Evolutionary conservation across 2,329 filamentous ascomycete genomes (phyloP), one percentile per base, ranked within the genome.

Genomic region (Colletotrichum liaoningense): DNA sequence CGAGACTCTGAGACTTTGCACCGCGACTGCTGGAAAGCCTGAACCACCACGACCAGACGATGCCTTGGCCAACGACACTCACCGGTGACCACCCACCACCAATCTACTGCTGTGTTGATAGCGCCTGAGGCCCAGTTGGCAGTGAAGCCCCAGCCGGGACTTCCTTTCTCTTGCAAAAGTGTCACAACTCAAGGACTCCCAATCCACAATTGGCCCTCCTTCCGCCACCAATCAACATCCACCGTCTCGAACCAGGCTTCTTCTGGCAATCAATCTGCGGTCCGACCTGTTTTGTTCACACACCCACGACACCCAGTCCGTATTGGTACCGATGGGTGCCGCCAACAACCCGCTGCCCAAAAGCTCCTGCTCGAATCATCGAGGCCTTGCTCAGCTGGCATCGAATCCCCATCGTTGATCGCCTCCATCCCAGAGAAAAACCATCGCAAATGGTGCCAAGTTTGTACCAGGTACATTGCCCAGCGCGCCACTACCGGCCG

Each of bases 181-280:
- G 70, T 73, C 55, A 65, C 66, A 73, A 57, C 33, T 26, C 67
- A 62, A 66, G 46, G 60, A 57, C 67, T 65, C 24, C 67, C 55
- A 66, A 65, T 66, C 70, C 70, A 73, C 70, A 28, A 8, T 4
- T 57, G n/a, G 54, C 38, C 60, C 66, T 55, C 16, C 11, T 64
- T 57, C 46, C 42, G 69, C 55, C 49, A 57, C 70, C 70, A 73
- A 70, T 73, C 70, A 73, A 33, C 42, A 33, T 57, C 57, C 38
- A 58, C 55, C 9, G 62, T 72, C n/a, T 63, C 58, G 54, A 67
- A 46, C 72, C 68, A 72, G 69, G 63, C 68, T 56, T 67, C 68
- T 55, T 72, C 68, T 58, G 63, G 58, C 68, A 74, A 71, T 67
- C 68, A 74, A 74, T 72, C 68, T 74, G 68, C 72, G 68, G 63